Conservation (phyloP, 371 early-diverging fungal species). For the Saksenaea oblongispora region DNA sequence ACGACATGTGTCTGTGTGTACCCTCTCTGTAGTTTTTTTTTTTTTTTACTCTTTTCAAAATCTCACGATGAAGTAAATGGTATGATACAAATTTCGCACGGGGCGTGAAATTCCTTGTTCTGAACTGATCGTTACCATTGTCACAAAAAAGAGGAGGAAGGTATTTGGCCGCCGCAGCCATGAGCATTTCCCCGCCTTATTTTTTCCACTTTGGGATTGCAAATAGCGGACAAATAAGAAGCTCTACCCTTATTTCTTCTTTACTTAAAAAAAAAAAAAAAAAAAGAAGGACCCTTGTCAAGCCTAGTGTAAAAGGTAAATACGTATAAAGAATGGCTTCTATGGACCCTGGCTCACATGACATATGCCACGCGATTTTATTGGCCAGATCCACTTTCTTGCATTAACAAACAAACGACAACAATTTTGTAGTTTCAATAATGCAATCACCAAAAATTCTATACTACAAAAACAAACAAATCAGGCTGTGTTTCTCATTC, state of each 20-base stretch:
- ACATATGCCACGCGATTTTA: neutral
- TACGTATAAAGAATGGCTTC: neutral
- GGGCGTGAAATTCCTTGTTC: neutral
- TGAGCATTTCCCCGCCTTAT: slow-evolving; percentile 5
- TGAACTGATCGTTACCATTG: neutral
- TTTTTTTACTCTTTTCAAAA: neutral
- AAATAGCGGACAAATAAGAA: neutral
- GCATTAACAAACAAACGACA: neutral
- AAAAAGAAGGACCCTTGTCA: neutral
- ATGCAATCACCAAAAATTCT: neutral
- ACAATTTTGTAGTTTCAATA: neutral
- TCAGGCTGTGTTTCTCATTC: neutral
- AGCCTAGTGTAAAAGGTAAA: neutral
- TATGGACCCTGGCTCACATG: slow-evolving; percentile 2
- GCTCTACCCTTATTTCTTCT: neutral
- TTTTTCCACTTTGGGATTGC: neutral
- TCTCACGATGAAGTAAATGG: slow-evolving; percentile 3
- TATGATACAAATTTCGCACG: neutral
- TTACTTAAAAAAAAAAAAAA: neutral
- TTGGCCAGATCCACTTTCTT: neutral
- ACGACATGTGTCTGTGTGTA: neutral
- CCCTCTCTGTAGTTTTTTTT: neutral
- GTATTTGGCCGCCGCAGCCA: neutral
- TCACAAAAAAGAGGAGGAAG: neutral
- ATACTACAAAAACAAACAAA: neutral